A percentile compares a stretch with the other conserved stretches of the same genome.
Evolutionary conservation across 805 yeast genomes (phyloP).

Genomic region (Yarrowia deformans): DNA sequence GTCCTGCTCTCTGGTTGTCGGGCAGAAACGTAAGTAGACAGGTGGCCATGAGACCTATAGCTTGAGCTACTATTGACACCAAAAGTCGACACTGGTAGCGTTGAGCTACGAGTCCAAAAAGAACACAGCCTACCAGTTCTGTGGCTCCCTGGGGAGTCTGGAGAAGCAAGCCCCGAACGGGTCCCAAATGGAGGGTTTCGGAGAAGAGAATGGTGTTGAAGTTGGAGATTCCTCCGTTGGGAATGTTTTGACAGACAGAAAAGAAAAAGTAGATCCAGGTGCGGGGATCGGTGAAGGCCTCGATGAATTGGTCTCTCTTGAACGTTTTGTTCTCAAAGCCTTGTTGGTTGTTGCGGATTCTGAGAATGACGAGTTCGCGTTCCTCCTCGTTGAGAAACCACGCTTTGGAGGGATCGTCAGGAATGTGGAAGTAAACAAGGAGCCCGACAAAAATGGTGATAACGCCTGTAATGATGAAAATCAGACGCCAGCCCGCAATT

Average conservation of each 20-base stretch:
- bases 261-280: conserved; percentile 9
- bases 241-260: conserved; percentile 1
- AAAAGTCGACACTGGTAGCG: neutral
- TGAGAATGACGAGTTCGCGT: neutral
- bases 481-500: conserved; percentile 5
- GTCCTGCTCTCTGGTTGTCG: neutral
- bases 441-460: neutral
- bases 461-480: conserved; percentile 2
- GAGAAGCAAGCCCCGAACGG: neutral
- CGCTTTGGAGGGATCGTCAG: conserved; percentile 4
- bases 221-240: conserved; percentile 6
- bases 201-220: conserved; percentile 12
- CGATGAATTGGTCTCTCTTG: neutral
- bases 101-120: neutral
- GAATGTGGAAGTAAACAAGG: neutral
- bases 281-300: neutral
- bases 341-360: conserved; percentile 1
- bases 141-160: conserved; percentile 1
- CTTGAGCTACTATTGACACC: neutral
- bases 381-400: neutral
- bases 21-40: neutral
- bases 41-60: neutral
- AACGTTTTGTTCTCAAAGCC: neutral
- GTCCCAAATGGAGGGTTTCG: conserved; percentile 5
- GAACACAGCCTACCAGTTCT: neutral